Conservation (phyloP, 306 rosid genomes). For the Adenanthera pavonina region DNA sequence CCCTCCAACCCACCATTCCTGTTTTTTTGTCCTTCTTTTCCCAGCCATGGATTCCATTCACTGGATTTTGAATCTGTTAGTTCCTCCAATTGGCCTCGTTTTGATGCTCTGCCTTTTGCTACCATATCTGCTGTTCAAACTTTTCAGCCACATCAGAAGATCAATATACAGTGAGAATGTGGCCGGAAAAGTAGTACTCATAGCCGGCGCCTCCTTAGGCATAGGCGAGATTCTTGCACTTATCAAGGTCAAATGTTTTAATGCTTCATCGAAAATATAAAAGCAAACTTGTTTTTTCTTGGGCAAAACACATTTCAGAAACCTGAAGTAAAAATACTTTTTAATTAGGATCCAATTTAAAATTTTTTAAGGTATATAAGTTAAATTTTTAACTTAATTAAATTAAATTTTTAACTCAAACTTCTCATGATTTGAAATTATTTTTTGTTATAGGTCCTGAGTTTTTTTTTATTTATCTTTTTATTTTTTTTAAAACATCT, state of each 20-base stretch:
- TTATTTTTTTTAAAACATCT: conserved; percentile 39
- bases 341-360: too few relatives aligned
- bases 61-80: conserved; percentile 38
- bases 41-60: conserved; percentile 45
- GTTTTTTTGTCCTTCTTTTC: background rate
- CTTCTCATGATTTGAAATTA: too few relatives aligned
- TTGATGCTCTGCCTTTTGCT: conserved; percentile 41
- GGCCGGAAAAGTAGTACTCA: conserved; percentile 66
- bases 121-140: conserved; percentile 42
- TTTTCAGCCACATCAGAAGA: conserved; percentile 20
- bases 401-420: too few relatives aligned
- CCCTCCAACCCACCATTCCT: background rate
- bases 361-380: too few relatives aligned
- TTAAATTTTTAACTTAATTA: too few relatives aligned
- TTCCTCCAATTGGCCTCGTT: conserved; percentile 38
- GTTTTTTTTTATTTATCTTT: background rate
- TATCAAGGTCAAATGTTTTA: background rate
- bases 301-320: too few relatives aligned
- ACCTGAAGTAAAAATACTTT: too few relatives aligned
- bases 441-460: too few relatives aligned
- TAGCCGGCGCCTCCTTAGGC: conserved; percentile 65
- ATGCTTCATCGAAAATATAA: background rate
- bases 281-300: background rate
- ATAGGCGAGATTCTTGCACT: conserved; percentile 59
- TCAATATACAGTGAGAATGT: conserved; percentile 45